phyloP scores from a whole-genome alignment of 148 eudicot species.

The Spergularia marina region DNA sequence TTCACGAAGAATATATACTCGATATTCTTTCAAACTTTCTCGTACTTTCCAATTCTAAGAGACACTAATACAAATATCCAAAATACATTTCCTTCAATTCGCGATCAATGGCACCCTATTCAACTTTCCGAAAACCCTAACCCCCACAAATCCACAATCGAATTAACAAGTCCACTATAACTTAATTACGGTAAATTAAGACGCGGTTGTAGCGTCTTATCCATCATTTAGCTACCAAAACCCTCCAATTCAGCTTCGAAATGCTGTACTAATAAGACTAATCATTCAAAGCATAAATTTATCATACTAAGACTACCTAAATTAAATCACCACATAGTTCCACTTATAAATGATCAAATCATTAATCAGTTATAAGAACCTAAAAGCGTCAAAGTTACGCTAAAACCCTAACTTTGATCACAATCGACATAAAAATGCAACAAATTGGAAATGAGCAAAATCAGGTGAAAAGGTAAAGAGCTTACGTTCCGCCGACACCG shows the following conservation, averaged over 20 bases:
- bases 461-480: neutral
- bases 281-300: too few species aligned
- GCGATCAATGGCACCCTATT: neutral
- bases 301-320: too few species aligned
- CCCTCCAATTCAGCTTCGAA: neutral
- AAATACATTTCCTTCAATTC: neutral
- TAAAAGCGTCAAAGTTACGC: too few species aligned
- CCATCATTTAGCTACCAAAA: neutral
- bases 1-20: neutral
- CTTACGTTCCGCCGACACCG: conserved; percentile 96
- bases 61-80: neutral
- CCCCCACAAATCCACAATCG: neutral
- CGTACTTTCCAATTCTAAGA: neutral
- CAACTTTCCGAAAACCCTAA: neutral
- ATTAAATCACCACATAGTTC: too few species aligned
- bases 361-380: too few species aligned
- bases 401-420: too few species aligned
- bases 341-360: too few species aligned
- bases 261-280: neutral
- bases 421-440: too few species aligned
- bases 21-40: neutral
- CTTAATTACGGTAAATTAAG: neutral
- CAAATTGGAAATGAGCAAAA: too few species aligned
- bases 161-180: neutral
- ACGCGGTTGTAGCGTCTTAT: neutral